phyloP scores from a whole-genome alignment of 768 basidiomycete genomes.

The Trametes gibbosa region DNA sequence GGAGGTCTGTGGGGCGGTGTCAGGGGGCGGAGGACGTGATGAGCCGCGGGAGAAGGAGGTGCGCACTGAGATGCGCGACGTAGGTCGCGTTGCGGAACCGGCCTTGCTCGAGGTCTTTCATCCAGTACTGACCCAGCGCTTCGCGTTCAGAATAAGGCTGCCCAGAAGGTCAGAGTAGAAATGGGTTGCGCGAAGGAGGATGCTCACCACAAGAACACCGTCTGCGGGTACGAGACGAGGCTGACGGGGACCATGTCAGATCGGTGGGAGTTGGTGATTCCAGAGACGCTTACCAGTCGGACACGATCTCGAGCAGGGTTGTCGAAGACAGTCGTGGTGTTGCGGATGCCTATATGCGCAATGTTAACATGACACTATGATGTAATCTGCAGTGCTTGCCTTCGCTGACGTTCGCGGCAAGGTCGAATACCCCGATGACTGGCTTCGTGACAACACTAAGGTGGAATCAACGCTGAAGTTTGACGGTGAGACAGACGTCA shows the following conservation, averaged over 20 bases:
- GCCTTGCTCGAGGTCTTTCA: conserved; percentile 91
- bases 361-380: background rate
- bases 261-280: background rate
- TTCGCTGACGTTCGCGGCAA: conserved; percentile 92
- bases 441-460: conserved; percentile 90
- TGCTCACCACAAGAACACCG: conserved; percentile 78
- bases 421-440: conserved; percentile 93
- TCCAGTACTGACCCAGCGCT: conserved; percentile 94
- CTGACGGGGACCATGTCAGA: conserved; percentile 34
- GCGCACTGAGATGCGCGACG: conserved; percentile 87
- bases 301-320: conserved; percentile 85
- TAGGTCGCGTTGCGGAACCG: conserved; percentile 81
- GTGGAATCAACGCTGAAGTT: background rate
- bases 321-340: conserved; percentile 98
- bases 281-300: conserved; percentile 54
- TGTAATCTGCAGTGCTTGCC: conserved; percentile 41
- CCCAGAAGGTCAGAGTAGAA: background rate
- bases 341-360: conserved; percentile 72
- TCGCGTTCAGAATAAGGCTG: conserved; percentile 90
- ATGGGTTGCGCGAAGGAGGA: background rate
- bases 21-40: conserved; percentile 8
- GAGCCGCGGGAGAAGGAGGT: background rate
- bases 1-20: conserved; percentile 48
- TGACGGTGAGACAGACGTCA: background rate
- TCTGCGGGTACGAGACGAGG: conserved; percentile 87